Evolutionary conservation across 2,329 filamentous ascomycete species (phyloP), one percentile per base, ranked within the genome.

Genomic region (Exserohilum turcica): DNA sequence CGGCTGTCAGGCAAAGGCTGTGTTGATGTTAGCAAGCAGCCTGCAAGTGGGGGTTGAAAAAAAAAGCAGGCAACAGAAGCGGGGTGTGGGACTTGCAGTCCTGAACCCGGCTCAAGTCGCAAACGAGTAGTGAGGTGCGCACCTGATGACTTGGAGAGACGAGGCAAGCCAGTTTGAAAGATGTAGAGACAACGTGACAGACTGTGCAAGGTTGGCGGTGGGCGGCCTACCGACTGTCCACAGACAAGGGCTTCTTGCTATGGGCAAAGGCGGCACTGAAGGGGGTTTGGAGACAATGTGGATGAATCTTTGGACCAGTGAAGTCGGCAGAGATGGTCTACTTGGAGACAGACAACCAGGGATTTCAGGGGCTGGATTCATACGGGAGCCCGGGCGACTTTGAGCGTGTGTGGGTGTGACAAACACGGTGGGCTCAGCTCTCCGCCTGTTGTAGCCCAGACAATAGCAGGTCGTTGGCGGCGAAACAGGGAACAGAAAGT

Each of bases 161-260:
- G 43, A 60, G 65, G 64, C 69, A 72, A 68, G 70, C 68, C 69
- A 74, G 72, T 54, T 70, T 70, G 70, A 63, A 66, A 63, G 63
- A 65, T 54, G 65, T 69, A 54, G 57, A 53, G 47, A 52, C 47
- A 35, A 56, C 61, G 59, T 49, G 48, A 48, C 52, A 39, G 27
- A 45, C 35, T 8, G 31, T 28, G 24, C 10, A 46, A 44, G 35
- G 15, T 38, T 46, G 27, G 54, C 38, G 10, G 21, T 42, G 7
- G 24, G 8, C 1, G 56, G 52, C 48, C 54, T 57, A 38, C 58
- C 58, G 54, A 59, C 37, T 45, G 47, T 31, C 48, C 48, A 58
- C 54, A 62, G 49, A 66, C 60, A 65, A 61, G 55, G 54, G 21
- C 48, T 47, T 50, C 49, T 60, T 61, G 63, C 59, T 60, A 54